Evolutionary conservation across 2,329 filamentous ascomycete species (phyloP).

Genomic region (Arthroderma sp.): DNA sequence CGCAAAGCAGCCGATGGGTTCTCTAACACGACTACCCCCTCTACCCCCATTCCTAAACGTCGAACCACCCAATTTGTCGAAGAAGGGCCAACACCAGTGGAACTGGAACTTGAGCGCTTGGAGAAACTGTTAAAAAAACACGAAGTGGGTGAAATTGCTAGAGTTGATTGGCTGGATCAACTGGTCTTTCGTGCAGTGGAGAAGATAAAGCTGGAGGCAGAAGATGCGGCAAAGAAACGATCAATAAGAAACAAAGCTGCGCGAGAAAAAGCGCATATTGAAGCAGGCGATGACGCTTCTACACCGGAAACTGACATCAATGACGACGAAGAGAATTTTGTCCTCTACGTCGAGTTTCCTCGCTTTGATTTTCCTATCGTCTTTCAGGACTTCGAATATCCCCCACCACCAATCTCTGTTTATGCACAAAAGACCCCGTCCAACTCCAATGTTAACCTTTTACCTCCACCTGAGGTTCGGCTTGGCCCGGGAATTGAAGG

Average conservation of each 20-base stretch:
- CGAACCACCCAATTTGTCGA: slow-evolving; percentile 35
- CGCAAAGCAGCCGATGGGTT: slow-evolving; percentile 75
- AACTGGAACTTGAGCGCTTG: slow-evolving; percentile 77
- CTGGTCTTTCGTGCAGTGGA: slow-evolving; percentile 85
- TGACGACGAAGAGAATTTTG: slow-evolving; percentile 54
- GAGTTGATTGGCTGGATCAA: slow-evolving; percentile 90
- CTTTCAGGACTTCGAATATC: slow-evolving; percentile 88
- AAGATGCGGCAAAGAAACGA: slow-evolving; percentile 50
- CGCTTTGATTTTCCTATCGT: slow-evolving; percentile 93
- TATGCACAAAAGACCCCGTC: slow-evolving; percentile 51
- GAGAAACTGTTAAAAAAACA: slow-evolving; percentile 92
- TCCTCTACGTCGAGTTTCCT: slow-evolving; percentile 79
- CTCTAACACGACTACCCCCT: slow-evolving; percentile 65
- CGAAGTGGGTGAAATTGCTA: slow-evolving; percentile 89
- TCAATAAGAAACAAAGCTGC: slow-evolving; percentile 24
- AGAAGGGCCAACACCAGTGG: slow-evolving; percentile 47
- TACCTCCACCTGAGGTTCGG: slow-evolving; percentile 75
- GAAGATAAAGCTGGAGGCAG: slow-evolving; percentile 54
- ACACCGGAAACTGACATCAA: slow-evolving; percentile 26
- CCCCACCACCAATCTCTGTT: slow-evolving; percentile 66
- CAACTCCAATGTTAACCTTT: slow-evolving; percentile 56
- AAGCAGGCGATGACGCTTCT: slow-evolving; percentile 19
- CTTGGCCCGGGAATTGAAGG: slow-evolving; percentile 81
- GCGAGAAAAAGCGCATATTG: slow-evolving; percentile 15
- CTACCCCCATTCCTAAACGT: slow-evolving; percentile 45